phyloP scores from a whole-genome alignment of 2,329 filamentous ascomycete species.

The Epichloe aotearoae region DNA sequence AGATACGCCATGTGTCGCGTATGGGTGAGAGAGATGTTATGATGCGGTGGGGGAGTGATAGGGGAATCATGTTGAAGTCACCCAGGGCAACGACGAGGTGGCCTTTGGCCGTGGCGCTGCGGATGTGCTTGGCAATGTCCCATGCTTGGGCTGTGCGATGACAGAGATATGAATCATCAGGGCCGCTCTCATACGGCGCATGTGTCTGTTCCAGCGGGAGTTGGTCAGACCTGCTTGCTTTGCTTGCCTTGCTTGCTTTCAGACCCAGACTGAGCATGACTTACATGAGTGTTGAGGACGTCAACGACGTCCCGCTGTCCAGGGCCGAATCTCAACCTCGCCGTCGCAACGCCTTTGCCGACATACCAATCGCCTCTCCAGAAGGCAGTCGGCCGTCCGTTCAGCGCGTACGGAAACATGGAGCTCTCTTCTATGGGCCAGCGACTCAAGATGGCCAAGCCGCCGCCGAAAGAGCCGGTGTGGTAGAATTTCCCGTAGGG shows the following conservation, averaged over 20 bases:
- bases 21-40: constrained; percentile 68
- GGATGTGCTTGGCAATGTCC: constrained; percentile 84
- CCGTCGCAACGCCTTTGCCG: constrained; percentile 83
- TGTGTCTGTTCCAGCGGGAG: constrained; percentile 38
- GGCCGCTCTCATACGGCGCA: constrained; percentile 71
- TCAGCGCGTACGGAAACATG: constrained; percentile 81
- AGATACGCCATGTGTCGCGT: constrained; percentile 68
- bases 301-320: constrained; percentile 57
- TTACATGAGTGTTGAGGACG: constrained; percentile 83
- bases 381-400: constrained; percentile 85
- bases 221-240: not conserved
- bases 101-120: constrained; percentile 64
- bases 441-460: constrained; percentile 75
- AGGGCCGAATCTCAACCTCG: constrained; percentile 59
- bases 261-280: constrained; percentile 9
- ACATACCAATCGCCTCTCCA: constrained; percentile 94
- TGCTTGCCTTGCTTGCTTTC: not conserved
- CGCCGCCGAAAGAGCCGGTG: constrained; percentile 77
- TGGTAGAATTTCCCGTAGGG: constrained; percentile 91
- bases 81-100: constrained; percentile 77
- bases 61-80: constrained; percentile 94
- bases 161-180: constrained; percentile 73
- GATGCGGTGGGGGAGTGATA: constrained; percentile 66
- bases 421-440: constrained; percentile 87
- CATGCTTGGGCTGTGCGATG: constrained; percentile 89